Base-by-base conservation (phyloP, 2,329 filamentous ascomycete species). In the Microsporum ferrugineum region DNA sequence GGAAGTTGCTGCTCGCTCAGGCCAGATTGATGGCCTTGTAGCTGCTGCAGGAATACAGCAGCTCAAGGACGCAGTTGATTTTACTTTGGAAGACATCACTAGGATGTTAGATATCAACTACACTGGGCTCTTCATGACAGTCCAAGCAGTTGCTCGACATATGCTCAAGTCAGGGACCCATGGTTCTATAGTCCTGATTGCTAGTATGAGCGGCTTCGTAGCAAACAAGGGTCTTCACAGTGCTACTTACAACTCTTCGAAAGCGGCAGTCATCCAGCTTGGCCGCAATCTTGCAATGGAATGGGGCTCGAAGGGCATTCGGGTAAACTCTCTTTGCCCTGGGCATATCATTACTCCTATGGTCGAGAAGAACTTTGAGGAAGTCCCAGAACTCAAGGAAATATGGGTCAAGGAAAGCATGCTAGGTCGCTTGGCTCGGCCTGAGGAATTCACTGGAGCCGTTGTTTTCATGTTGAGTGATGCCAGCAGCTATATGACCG, bases 351-450 rank as follows among this genome's bases (percentile, higher is more conserved):
- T 82, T 29, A 83, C 80, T 0, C 84, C 87, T 27, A 95, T 96
- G 91, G 88, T 92, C 1, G 83, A 89, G 71, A 82, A 83, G 62
- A 81, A 95, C 36, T 94, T 96, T 69, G 80, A 85, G 65, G 80
- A 87, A 65, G 63, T 61, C 7, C 90, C 90, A 0, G 88, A 91
- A 68, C 67, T 74, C 3, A 67, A 69, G 31, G 71, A 70, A 8
- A 69, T 70, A 5, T 78, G 76, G 76, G 75, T 77, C 62, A 68
- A 69, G 0, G 75, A 78, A 67, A 78, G 78, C 63, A 78, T 85
- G 68, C 73, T 84, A 31, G 80, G 80, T 6, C 74, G 80, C 29
- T 67, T 84, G 51, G 81, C 81, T 3, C 75, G 73, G 5, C 80
- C 81, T 0, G 80, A 84, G 64, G 82, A 84, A 64, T 83, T 83